Base-by-base conservation (phyloP, 148 eudicot genomes). In the Vaccinium macrocarpon region DNA sequence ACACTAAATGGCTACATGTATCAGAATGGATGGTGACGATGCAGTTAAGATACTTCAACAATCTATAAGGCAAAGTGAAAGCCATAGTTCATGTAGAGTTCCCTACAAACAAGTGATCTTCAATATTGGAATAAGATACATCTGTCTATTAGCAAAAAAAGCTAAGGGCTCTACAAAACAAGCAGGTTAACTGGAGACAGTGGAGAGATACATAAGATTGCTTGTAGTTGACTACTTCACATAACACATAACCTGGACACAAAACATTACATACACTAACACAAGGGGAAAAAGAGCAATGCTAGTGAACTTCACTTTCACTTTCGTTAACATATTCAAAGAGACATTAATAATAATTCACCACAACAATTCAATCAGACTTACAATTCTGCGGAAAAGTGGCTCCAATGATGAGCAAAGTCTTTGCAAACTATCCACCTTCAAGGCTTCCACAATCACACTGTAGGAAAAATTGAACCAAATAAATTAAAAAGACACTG, bases 331-430 rank as follows among this genome's bases (percentile, higher is more conserved):
- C 11, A 79, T 55, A 46, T 15, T 53, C 14, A 78, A 25, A 6
- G 53, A n/a, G 64, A 53, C 79, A 42, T 8, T 61, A 15, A 27
- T 53, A 16, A 14, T 84, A 52, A 84, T 42, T 42, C 46, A 42
- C 46, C 46, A 42, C 46, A 42, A 42, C 46, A 3, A 42, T 42
- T 57, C 48, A 35, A 50, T 18, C 68, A 27, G 4, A 81, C 88
- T 87, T 57, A 85, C 91, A 84, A 89, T 88, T 89, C 81, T 87
- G 72, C 91, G 89, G 79, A 89, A 85, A 73, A 89, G 89, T 57
- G 91, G 91, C 82, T 89, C 91, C 73, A 87, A 76, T 59, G 88
- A 89, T 81, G 91, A 89, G 84, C 88, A 82, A 80, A 89, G 89
- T 84, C 87, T 89, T 87, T 89, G 90, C 87, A 89, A 80, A 73